Base-by-base conservation (phyloP, 495 filamentous ascomycete species). In the Neohortaea acidophila region DNA sequence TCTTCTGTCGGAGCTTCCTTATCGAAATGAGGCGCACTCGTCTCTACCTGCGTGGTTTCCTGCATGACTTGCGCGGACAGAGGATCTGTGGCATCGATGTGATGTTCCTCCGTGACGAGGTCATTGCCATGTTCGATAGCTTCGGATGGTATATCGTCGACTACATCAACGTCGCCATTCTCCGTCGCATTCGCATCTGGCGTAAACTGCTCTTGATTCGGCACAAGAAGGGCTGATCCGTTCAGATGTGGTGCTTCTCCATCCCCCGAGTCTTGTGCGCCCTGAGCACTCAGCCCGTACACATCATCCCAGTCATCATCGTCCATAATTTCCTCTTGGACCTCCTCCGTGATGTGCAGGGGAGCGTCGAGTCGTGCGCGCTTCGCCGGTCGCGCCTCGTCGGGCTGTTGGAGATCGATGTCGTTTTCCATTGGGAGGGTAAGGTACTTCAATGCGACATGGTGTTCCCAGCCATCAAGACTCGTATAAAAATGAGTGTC, bases 281-380 rank as follows among this genome's bases (percentile, higher is more conserved):
- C n/a, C n/a, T n/a, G n/a, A 7, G 10, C 29, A 7, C 10, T n/a
- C 7, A 14, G 18, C 3, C 37, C 47, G 24, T 50, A 50, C 3
- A 50, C 35, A 19, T 49, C 46, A 31, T 45, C 47, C 42, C 42
- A 45, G 25, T 25, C 47, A 2, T 40, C 37, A 24, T 45, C 47
- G 38, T 50, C 47, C 6, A 45, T 31, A 6, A 45, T 35, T 18
- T 50, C 42, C 9, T 45, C 47, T 33, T 50, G 41, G 11, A 43
- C 10, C 2, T 45, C 47, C 21, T 45, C 43, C 4, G 47, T 50
- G 7, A 39, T 14, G 1, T 41, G 38, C 6, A 50, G 27, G 12
- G 47, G 36, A 2, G 35, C 41, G 11, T 50, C 47, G 2, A 50
- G 33, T 17, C 25, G 18, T 9, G 39, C 37, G 17, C 47, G 41